Base-by-base conservation (phyloP, 1,284 basidiomycete genomes). In the Tilletia setariae region DNA sequence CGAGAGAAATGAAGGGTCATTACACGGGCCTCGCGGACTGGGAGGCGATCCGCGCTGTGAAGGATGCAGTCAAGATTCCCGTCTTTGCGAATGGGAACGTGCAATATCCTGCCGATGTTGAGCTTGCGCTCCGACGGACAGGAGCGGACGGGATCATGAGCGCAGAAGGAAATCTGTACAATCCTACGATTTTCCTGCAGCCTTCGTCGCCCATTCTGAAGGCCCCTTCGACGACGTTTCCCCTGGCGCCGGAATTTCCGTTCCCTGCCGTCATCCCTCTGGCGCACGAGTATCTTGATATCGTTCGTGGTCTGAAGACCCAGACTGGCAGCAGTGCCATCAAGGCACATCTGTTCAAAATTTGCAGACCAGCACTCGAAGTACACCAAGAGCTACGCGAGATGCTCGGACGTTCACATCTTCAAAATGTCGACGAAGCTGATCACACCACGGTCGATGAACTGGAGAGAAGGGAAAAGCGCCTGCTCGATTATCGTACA, bases 51-150 rank as follows among this genome's bases (percentile, higher is more conserved):
- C 86, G 86, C 19, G 90, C 91, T 0, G 92, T 96, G 72, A 94
- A 93, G 82, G 82, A 90, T 75, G 91, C 92, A 0, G 92, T 97
- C 35, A 89, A 88, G 1, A 88, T 98, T 0, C 95, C 95, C 0
- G 94, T 98, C 1, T 92, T 98, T 79, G 94, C 95, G 0, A 98
- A 98, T 82, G 95, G 95, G n/a, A 98, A 98, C 82, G 88, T 98
- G 64, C 87, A 98, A 11, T 93, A 88, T 83, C 87, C 90, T 61
- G 87, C 89, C 28, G 94, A 98, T 82, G 88, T 94, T 64, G 86
- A 87, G 53, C 85, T 86, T 6, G 95, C 93, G 80, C 84, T 98
- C 28, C 86, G 87, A 16, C 86, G 87, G 43, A 98, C 95, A 0
- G 91, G 92, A 1, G 90, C 89, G 2, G 92, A 97, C 77, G 95